Evolutionary conservation across 129 eudicot genomes (phyloP).

Genomic region (Lonicera japonica): DNA sequence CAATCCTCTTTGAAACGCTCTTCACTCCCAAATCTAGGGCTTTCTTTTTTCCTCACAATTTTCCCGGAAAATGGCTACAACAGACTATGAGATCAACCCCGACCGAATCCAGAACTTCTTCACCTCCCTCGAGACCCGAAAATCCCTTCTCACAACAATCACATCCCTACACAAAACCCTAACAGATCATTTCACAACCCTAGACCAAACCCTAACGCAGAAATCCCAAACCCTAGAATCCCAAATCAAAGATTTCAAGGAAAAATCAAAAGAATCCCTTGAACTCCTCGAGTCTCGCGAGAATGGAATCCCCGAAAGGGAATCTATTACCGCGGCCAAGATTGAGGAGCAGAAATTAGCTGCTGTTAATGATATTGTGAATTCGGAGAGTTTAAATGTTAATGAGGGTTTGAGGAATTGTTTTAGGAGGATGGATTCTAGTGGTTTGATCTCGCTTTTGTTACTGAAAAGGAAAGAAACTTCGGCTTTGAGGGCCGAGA

Average conservation of each 20-base stretch:
- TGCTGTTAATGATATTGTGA: constrained; percentile 10
- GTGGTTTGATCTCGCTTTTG: constrained; percentile 31
- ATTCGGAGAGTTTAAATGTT: constrained; percentile 1
- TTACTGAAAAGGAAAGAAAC: constrained; percentile 41
- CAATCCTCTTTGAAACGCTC: no score
- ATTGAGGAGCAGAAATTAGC: constrained; percentile 20
- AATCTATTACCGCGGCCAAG: constrained; percentile 21
- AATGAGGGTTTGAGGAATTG: constrained; percentile 23
- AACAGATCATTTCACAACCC: constrained; percentile 26
- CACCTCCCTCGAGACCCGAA: constrained; percentile 35
- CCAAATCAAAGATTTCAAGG: constrained; percentile 22
- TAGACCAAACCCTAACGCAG: constrained; percentile 25
- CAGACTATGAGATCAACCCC: constrained; percentile 14
- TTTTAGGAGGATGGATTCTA: constrained; percentile 43
- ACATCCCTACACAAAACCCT: constrained; percentile 42
- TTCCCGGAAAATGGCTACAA: constrained; percentile 10
- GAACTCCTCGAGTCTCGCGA: constrained; percentile 32
- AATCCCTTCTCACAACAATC: constrained; percentile 32
- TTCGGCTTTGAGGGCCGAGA: constrained; percentile 27
- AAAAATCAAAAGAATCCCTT: constrained; percentile 16
- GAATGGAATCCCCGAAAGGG: constrained; percentile 29
- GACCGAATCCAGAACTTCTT: constrained; percentile 30
- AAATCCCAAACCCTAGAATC: constrained; percentile 30
- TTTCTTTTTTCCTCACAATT: no score
- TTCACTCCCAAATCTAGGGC: no score